phyloP scores from a whole-genome alignment of 139 green algal genomes.

The Astrephomene gubernaculifera region DNA sequence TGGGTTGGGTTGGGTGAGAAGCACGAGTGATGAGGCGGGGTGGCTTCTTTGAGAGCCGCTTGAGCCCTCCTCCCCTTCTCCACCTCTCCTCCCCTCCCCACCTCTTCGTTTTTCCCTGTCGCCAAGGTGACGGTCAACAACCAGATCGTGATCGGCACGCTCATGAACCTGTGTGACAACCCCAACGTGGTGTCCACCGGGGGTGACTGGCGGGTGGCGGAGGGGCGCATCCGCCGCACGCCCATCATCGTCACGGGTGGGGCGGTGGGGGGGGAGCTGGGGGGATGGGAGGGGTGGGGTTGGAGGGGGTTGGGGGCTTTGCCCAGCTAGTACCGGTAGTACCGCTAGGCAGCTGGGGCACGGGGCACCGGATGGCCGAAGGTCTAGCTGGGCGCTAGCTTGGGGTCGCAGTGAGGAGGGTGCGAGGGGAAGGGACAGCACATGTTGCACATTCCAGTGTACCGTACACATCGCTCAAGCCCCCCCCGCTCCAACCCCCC shows the following conservation, averaged over 20 bases:
- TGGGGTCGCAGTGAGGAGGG: no score
- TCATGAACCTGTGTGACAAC: conserved; percentile 95
- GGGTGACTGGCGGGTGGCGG: conserved; percentile 75
- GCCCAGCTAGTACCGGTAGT: no score
- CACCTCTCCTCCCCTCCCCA: not conserved
- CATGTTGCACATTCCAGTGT: no score
- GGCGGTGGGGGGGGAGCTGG: not conserved
- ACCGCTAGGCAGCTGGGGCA: no score
- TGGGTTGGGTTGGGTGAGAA: no score
- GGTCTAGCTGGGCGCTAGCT: no score
- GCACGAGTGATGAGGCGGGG: not conserved
- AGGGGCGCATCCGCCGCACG: conserved; percentile 57
- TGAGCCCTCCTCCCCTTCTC: not conserved
- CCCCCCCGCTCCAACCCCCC: not conserved
- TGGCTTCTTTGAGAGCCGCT: not conserved
- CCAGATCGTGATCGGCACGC: conserved; percentile 91
- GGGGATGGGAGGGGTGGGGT: not conserved
- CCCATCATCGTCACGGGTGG: conserved; percentile 58
- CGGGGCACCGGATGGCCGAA: no score
- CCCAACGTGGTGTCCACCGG: conserved; percentile 76
- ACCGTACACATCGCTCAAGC: not conserved
- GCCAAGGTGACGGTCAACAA: conserved; percentile 89
- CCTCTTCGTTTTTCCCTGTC: not conserved
- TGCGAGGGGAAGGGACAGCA: no score
- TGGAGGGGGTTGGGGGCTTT: no score